These are phyloP conservation scores for Cinnamomum micranthum DNA, from an alignment of 164 flowering plant genomes.

Conservation along the genomic window DNA sequence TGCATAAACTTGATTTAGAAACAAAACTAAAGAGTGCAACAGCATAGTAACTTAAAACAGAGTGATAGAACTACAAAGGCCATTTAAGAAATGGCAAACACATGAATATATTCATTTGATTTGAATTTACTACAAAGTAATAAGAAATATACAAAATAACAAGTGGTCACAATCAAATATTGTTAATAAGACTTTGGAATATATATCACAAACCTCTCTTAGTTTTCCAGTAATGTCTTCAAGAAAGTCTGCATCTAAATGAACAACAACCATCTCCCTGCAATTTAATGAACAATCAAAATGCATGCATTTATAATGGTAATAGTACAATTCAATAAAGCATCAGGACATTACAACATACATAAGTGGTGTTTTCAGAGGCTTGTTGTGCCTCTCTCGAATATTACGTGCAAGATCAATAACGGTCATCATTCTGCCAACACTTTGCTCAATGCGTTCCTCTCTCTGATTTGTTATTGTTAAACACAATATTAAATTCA, in stretches of 20 bases:
- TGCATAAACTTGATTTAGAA: too few species aligned
- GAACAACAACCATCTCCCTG: conserved; percentile 95
- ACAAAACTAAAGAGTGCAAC: too few species aligned
- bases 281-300: conserved; percentile 2
- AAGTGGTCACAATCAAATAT: neutral
- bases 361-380: conserved; percentile 92
- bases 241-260: conserved; percentile 83
- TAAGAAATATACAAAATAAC: neutral
- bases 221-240: conserved; percentile 86
- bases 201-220: conserved; percentile 51
- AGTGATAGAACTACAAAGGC: neutral
- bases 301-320: neutral
- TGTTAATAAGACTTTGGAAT: neutral
- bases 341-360: conserved; percentile 16
- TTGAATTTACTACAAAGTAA: neutral
- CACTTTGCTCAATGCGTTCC: conserved; percentile 89
- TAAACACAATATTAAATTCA: neutral
- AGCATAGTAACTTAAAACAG: too few species aligned
- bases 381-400: conserved; percentile 91
- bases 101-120: neutral
- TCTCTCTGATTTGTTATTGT: conserved; percentile 38
- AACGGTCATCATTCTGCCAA: conserved; percentile 86
- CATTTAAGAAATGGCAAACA: neutral
- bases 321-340: neutral
- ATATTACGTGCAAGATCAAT: conserved; percentile 96